These are phyloP conservation scores for Schizophyllum commune DNA, from an alignment of 1,284 basidiomycete genomes.

Conservation along the genomic window DNA sequence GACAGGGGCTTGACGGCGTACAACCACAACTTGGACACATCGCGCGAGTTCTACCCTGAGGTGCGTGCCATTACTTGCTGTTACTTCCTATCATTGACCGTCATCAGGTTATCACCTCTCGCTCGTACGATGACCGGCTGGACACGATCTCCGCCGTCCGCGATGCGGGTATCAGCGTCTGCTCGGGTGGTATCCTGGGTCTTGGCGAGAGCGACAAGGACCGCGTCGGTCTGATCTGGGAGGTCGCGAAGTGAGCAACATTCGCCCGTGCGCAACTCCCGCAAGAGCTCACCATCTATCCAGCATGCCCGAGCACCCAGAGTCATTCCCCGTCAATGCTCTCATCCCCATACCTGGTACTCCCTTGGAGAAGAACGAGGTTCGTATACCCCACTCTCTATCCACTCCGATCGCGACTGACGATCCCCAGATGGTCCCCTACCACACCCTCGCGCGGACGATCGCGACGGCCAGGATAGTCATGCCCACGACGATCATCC, in stretches of 20 bases:
- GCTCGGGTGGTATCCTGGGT: constrained; percentile 94
- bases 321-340: constrained; percentile 98
- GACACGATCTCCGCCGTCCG: constrained; percentile 87
- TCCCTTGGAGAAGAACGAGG: constrained; percentile 67
- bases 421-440: constrained; percentile 56
- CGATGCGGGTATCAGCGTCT: constrained; percentile 94
- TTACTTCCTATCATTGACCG: constrained; percentile 1
- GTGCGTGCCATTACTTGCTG: constrained; percentile 29
- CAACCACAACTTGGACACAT: constrained; percentile 98
- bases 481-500: constrained; percentile 89
- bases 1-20: constrained; percentile 88
- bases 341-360: constrained; percentile 76
- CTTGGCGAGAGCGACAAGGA: constrained; percentile 90
- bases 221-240: constrained; percentile 90
- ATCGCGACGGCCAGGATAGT: constrained; percentile 94
- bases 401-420: constrained; percentile 4
- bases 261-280: constrained; percentile 2
- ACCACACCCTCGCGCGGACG: constrained; percentile 86
- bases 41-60: constrained; percentile 92
- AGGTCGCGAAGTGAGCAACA: constrained; percentile 73
- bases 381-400: constrained; percentile 15
- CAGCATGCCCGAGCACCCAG: constrained; percentile 92
- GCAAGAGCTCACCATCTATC: constrained; percentile 1
- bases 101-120: constrained; percentile 84
- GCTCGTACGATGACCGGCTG: constrained; percentile 91